Conservation (phyloP, 176 grass and related monocot genomes). For the Oryza meridionalis region DNA sequence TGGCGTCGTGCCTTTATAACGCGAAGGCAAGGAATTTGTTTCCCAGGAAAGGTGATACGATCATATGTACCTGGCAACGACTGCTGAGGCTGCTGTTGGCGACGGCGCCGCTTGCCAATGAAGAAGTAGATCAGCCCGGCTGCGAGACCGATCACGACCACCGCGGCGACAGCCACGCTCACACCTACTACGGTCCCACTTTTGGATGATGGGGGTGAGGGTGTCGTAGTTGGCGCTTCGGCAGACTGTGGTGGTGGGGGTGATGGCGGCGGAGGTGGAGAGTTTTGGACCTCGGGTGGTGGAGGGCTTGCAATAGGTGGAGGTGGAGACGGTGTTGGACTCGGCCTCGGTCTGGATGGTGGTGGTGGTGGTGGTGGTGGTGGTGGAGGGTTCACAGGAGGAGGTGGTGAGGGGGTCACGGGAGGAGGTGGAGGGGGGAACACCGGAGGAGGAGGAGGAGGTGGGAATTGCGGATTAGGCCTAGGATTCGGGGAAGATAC, state of each 20-base stretch:
- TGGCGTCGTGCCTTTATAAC: neutral
- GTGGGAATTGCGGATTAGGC: no score
- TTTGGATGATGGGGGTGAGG: neutral
- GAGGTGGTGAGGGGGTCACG: accelerated
- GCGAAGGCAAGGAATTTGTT: no score
- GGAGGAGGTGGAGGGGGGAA: neutral
- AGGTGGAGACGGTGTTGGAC: neutral
- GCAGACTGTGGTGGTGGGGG: no score
- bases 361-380: neutral
- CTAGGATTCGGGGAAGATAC: no score
- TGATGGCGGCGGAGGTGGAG: neutral
- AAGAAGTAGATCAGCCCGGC: neutral
- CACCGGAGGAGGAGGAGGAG: no score
- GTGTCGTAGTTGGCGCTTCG: neutral
- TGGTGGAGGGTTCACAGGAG: neutral
- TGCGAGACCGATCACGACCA: neutral
- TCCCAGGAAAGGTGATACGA: neutral
- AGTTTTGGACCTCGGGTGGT: neutral
- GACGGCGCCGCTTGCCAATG: neutral
- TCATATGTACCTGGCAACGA: neutral
- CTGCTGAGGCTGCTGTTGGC: neutral
- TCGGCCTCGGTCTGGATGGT: neutral
- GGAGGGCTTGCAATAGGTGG: neutral
- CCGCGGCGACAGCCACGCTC: neutral
- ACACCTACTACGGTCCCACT: neutral